Evolutionary conservation across 108 stramenopile genomes (phyloP), one percentile per base, ranked within the genome.

Genomic region (Chaetoceros tenuissimus): DNA sequence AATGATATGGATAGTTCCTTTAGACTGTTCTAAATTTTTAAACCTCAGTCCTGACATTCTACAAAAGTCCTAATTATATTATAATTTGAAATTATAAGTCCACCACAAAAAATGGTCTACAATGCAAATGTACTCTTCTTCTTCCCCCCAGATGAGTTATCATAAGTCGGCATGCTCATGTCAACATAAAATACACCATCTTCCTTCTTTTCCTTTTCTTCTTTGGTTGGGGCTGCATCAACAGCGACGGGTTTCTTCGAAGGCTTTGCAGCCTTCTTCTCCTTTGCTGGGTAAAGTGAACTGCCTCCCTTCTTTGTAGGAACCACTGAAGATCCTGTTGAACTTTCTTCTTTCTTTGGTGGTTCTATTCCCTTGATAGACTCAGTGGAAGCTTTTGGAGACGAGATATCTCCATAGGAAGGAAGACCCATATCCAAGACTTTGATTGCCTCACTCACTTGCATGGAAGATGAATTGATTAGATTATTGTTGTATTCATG

Each of bases 1-100:
- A 91, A 91, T 48, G 62, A 72, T 40, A 81, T 91, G 7, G 89
- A 91, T 57, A 84, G 82, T 40, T 79, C 81, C 1, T 91, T 91
- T 62, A 76, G 69, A 18, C 48, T 90, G 22, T 86, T n/a, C n/a
- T n/a, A n/a, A n/a, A n/a, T n/a, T n/a, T n/a, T n/a, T n/a, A n/a
- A n/a, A n/a, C n/a, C n/a, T n/a, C n/a, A n/a, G n/a, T n/a, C n/a
- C n/a, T n/a, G n/a, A n/a, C n/a, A n/a, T n/a, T n/a, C n/a, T n/a
- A n/a, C n/a, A n/a, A n/a, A n/a, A n/a, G n/a, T n/a, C n/a, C n/a
- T n/a, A n/a, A n/a, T n/a, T n/a, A n/a, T n/a, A n/a, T n/a, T n/a
- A n/a, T n/a, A n/a, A n/a, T n/a, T n/a, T n/a, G n/a, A n/a, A n/a
- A n/a, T n/a, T n/a, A n/a, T n/a, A n/a, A n/a, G n/a, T n/a, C n/a